Evolutionary conservation across 2,329 filamentous ascomycete genomes (phyloP).

Genomic region (Aspergillus jensenii): DNA sequence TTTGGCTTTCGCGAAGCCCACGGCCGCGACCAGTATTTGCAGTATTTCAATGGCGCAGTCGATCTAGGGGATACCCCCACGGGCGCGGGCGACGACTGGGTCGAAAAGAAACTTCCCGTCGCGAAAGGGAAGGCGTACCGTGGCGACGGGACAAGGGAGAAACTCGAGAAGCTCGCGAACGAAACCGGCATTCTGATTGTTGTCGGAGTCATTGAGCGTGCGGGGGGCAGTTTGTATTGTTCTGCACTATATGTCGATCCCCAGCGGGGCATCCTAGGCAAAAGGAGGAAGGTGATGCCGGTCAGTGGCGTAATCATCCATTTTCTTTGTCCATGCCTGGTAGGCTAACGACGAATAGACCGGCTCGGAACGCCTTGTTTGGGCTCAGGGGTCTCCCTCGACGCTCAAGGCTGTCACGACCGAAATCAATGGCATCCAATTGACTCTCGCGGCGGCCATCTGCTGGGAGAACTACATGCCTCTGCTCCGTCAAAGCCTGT

Average conservation of each 20-base stretch:
- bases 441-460: constrained; percentile 83
- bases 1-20: constrained; percentile 67
- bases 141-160: constrained; percentile 77
- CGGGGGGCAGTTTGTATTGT: constrained; percentile 83
- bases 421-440: constrained; percentile 71
- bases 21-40: constrained; percentile 78
- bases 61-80: constrained; percentile 77
- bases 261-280: constrained; percentile 69
- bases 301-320: constrained; percentile 47
- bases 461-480: constrained; percentile 99
- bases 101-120: constrained; percentile 59
- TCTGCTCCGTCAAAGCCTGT: constrained; percentile 76
- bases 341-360: constrained; percentile 51
- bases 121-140: constrained; percentile 53
- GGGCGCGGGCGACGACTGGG: constrained; percentile 72
- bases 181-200: constrained; percentile 82
- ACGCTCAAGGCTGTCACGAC: constrained; percentile 79
- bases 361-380: constrained; percentile 77
- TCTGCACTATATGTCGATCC: constrained; percentile 80
- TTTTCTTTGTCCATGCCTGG: neutral
- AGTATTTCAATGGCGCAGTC: constrained; percentile 75
- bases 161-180: constrained; percentile 70
- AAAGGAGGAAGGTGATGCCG: constrained; percentile 90
- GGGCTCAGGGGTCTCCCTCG: constrained; percentile 79
- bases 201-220: constrained; percentile 74